phyloP scores from a whole-genome alignment of 371 early-diverging fungal genomes.

The Nematocida minor region DNA sequence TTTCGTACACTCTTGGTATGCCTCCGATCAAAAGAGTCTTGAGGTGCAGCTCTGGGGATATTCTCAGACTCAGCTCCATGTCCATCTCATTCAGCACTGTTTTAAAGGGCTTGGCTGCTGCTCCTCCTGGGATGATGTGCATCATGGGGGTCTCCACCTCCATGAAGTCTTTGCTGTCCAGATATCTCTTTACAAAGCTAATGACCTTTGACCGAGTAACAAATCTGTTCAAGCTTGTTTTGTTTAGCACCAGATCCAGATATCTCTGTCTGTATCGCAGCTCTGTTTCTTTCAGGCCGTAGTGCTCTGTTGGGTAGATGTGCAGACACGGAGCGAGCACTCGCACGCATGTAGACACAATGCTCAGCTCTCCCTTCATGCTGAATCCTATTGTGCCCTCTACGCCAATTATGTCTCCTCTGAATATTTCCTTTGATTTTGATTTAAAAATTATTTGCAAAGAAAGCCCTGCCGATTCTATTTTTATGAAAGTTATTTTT shows the following conservation, averaged over 20 bases:
- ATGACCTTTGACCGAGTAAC: slow-evolving; percentile 80
- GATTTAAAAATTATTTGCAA: slow-evolving; percentile 31
- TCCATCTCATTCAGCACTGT: slow-evolving; percentile 98
- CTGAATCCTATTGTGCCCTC: slow-evolving; percentile 81
- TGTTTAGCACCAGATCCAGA: slow-evolving; percentile 96
- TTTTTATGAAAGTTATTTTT: slow-evolving; percentile 43
- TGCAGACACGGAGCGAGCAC: slow-evolving; percentile 88
- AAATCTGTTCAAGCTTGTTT: slow-evolving; percentile 82
- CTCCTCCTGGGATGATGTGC: slow-evolving; percentile 96
- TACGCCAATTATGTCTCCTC: slow-evolving; percentile 97
- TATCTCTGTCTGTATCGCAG: slow-evolving; percentile 92
- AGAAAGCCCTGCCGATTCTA: slow-evolving; percentile 17
- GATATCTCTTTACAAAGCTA: slow-evolving; percentile 81
- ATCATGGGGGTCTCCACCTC: slow-evolving; percentile 99
- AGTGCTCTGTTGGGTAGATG: slow-evolving; percentile 87
- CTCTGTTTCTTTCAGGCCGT: slow-evolving; percentile 85
- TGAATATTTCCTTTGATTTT: slow-evolving; percentile 66
- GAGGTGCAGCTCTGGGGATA: slow-evolving; percentile 92
- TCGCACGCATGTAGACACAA: slow-evolving; percentile 77
- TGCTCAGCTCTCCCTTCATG: slow-evolving; percentile 87
- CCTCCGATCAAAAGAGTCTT: slow-evolving; percentile 98
- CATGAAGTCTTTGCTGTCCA: slow-evolving; percentile 83
- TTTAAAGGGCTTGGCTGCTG: slow-evolving; percentile 96
- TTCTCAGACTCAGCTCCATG: slow-evolving; percentile 91
- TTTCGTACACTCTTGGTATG: slow-evolving; percentile 94